These are phyloP conservation scores for Silene latifolia DNA, from an alignment of 148 eudicot genomes.

Conservation along the genomic window DNA sequence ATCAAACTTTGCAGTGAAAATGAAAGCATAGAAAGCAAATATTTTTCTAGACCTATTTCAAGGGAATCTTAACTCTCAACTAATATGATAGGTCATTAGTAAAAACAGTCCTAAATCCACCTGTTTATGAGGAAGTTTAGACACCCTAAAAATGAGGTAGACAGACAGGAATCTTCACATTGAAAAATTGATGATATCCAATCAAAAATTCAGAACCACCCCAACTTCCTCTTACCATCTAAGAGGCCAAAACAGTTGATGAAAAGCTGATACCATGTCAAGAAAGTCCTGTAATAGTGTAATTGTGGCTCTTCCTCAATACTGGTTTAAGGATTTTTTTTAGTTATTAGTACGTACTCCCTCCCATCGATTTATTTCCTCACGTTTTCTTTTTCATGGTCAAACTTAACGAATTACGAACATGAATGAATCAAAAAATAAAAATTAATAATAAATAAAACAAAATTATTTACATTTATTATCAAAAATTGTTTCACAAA, in stretches of 20 bases:
- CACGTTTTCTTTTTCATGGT: too few species aligned
- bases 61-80: background rate
- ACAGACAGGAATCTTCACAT: slow-evolving; percentile 7
- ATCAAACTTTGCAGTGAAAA: slow-evolving; percentile 7
- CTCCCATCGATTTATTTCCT: background rate
- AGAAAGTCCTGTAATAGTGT: slow-evolving; percentile 18
- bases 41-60: background rate
- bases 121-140: slow-evolving; percentile 1
- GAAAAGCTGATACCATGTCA: slow-evolving; percentile 21
- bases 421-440: too few species aligned
- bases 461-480: too few species aligned
- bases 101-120: slow-evolving; percentile 12
- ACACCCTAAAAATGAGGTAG: background rate
- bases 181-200: slow-evolving; percentile 10
- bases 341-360: too few species aligned
- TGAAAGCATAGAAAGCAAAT: background rate
- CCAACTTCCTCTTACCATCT: slow-evolving; percentile 4
- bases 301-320: slow-evolving; percentile 15
- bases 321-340: background rate
- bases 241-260: slow-evolving; percentile 7
- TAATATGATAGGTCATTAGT: slow-evolving; percentile 4
- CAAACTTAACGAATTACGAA: too few species aligned
- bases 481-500: too few species aligned
- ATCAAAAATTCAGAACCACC: slow-evolving; percentile 5
- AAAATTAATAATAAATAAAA: too few species aligned